Conservation (phyloP, 371 early-diverging fungal species). For the Lichtheimia ramosa region DNA sequence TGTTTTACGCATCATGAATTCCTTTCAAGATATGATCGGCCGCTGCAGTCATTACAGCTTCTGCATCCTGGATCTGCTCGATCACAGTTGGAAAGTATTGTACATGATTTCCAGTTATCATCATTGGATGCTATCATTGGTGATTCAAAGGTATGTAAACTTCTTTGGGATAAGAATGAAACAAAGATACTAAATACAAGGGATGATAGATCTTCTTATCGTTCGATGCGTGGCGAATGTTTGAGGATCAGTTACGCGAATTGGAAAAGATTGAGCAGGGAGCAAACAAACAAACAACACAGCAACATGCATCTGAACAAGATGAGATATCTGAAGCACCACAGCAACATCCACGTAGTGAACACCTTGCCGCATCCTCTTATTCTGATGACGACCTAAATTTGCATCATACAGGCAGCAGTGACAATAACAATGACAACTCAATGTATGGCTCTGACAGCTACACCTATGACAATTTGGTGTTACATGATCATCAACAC, state of each 20-base stretch:
- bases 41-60: constrained; percentile 38
- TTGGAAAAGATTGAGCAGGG: constrained; percentile 44
- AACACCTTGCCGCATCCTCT: constrained; percentile 30
- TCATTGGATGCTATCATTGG: constrained; percentile 70
- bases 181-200: not conserved
- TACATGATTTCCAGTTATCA: constrained; percentile 64
- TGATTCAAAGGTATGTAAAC: constrained; percentile 39
- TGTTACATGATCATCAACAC: not conserved
- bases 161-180: no score
- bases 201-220: constrained; percentile 63
- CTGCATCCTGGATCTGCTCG: constrained; percentile 43
- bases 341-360: constrained; percentile 3
- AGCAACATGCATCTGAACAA: not conserved
- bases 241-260: constrained; percentile 65
- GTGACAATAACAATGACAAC: constrained; percentile 5
- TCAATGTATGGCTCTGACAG: constrained; percentile 5
- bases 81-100: constrained; percentile 57
- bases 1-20: constrained; percentile 63
- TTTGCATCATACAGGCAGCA: constrained; percentile 9
- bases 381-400: constrained; percentile 65
- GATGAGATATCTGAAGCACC: constrained; percentile 1
- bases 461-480: constrained; percentile 7
- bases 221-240: constrained; percentile 67
- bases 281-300: constrained; percentile 19
- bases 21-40: constrained; percentile 64